A percentile compares a stretch with the other conserved stretches of the same genome.
These are phyloP conservation scores for Physcomitrellopsis africana DNA, from an alignment of 225 moss, liverwort and hornwort species.

Conservation along the genomic window DNA sequence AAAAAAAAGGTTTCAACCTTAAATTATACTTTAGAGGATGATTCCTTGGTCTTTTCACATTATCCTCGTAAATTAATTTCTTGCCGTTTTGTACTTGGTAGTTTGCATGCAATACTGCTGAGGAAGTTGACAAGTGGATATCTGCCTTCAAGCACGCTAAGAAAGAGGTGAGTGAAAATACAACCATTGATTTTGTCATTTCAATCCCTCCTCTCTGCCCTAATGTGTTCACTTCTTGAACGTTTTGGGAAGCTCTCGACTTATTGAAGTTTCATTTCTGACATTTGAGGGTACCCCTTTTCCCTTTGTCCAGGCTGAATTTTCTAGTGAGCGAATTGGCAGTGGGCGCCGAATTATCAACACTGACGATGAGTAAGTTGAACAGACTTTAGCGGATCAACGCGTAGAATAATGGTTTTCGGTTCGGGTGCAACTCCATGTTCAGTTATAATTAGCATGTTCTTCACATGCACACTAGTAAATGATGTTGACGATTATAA, in stretches of 20 bases:
- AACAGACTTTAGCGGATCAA: not conserved
- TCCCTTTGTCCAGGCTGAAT: slow-evolving; percentile 44
- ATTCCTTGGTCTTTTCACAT: not conserved
- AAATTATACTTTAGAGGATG: not conserved
- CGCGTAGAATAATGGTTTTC: not conserved
- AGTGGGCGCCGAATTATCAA: slow-evolving; percentile 67
- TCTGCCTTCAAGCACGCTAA: slow-evolving; percentile 80
- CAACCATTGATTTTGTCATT: not conserved
- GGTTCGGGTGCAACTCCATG: not conserved
- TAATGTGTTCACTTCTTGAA: not conserved
- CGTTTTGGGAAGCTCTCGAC: not conserved
- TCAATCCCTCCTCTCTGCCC: not conserved
- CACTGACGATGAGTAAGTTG: slow-evolving; percentile 64
- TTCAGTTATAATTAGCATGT: not conserved
- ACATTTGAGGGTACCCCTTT: not conserved
- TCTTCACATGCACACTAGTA: not conserved
- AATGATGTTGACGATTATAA: not conserved
- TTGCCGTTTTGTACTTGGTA: slow-evolving; percentile 34
- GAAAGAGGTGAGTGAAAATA: slow-evolving; percentile 54
- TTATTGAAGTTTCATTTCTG: not conserved
- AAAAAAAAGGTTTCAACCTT: not conserved
- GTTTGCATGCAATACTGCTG: slow-evolving; percentile 75
- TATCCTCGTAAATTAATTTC: not conserved
- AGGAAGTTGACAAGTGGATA: slow-evolving; percentile 77
- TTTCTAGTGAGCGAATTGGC: slow-evolving; percentile 44